A percentile compares a stretch with the other conserved stretches of the same genome.
Evolutionary conservation across 2,329 filamentous ascomycete genomes (phyloP).

Genomic region (Pseudopyrenochaeta lycopersici): DNA sequence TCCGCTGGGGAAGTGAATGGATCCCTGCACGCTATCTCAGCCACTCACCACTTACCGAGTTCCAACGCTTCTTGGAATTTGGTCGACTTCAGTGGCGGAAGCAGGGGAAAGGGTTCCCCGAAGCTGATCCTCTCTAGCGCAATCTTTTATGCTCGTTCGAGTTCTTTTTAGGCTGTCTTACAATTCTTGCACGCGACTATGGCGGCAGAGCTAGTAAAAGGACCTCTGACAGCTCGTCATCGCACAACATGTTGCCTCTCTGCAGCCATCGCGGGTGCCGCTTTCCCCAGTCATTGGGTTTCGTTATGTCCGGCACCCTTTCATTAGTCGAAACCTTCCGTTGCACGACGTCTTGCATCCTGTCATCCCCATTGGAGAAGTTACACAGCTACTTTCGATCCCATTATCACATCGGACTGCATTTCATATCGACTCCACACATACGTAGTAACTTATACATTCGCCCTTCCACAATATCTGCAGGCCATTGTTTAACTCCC

Average conservation of each 20-base stretch:
- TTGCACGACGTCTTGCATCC: slow-evolving; percentile 21
- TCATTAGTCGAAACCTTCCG: slow-evolving; percentile 27
- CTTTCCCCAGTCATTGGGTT: slow-evolving; percentile 13
- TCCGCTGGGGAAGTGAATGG: slow-evolving; percentile 29
- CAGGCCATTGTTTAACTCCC: slow-evolving; percentile 2
- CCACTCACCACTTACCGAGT: slow-evolving; percentile 36
- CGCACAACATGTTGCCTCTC: slow-evolving; percentile 27
- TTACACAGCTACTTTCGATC: slow-evolving; percentile 18
- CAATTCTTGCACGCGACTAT: slow-evolving; percentile 42
- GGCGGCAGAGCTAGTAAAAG: slow-evolving; percentile 49
- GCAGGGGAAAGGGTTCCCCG: slow-evolving; percentile 43
- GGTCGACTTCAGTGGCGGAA: slow-evolving; percentile 36
- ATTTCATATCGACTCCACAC: slow-evolving; percentile 2
- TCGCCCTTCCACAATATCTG: slow-evolving; percentile 8
- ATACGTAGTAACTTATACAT: slow-evolving; percentile 5
- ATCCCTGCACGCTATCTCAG: slow-evolving; percentile 35
- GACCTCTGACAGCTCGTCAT: slow-evolving; percentile 36
- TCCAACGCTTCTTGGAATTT: slow-evolving; percentile 29
- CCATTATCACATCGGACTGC: slow-evolving; percentile 7
- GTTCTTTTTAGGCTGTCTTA: slow-evolving; percentile 19
- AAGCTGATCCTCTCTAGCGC: slow-evolving; percentile 32
- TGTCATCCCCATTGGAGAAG: slow-evolving; percentile 17
- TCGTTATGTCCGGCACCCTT: slow-evolving; percentile 20
- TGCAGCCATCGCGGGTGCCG: slow-evolving; percentile 21
- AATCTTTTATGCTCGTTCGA: slow-evolving; percentile 24